These are phyloP conservation scores for Fusarium odoratissimum DNA, from an alignment of 2,329 filamentous ascomycete species.

Conservation along the genomic window DNA sequence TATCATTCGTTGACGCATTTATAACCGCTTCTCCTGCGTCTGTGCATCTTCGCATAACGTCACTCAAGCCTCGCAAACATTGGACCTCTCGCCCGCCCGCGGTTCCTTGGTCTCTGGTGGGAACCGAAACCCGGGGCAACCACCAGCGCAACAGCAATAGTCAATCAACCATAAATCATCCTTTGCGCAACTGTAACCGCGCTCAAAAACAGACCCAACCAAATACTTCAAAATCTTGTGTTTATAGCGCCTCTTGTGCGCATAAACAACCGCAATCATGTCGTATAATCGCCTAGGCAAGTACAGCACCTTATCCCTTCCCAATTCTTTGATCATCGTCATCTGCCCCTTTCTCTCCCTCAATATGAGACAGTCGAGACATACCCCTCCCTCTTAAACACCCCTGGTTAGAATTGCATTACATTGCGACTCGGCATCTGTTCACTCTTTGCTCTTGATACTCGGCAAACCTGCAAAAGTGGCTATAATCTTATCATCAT, in stretches of 20 bases:
- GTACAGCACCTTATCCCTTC: slow-evolving; percentile 48
- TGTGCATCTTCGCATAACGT: slow-evolving; percentile 15
- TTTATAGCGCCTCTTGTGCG: slow-evolving; percentile 40
- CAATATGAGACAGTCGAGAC: slow-evolving; percentile 38
- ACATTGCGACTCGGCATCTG: slow-evolving; percentile 14
- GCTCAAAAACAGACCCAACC: slow-evolving; percentile 15
- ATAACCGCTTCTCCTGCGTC: slow-evolving; percentile 1
- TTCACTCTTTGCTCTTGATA: background rate
- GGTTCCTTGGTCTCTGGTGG: slow-evolving; percentile 18
- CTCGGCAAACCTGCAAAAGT: background rate
- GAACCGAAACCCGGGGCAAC: slow-evolving; percentile 43
- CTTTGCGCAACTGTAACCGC: slow-evolving; percentile 17
- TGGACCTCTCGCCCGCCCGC: background rate
- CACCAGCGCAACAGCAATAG: slow-evolving; percentile 17
- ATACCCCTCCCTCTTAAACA: slow-evolving; percentile 38
- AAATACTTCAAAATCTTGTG: slow-evolving; percentile 3
- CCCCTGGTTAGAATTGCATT: slow-evolving; percentile 32
- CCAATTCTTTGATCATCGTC: slow-evolving; percentile 33
- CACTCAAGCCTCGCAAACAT: slow-evolving; percentile 20
- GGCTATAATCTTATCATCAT: slow-evolving; percentile 1
- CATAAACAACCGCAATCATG: slow-evolving; percentile 60
- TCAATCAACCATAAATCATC: slow-evolving; percentile 2
- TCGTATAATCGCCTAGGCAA: slow-evolving; percentile 80
- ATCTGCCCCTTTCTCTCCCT: slow-evolving; percentile 35
- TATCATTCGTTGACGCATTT: slow-evolving; percentile 1